A percentile compares a stretch with the other conserved stretches of the same genome.
Conservation (phyloP, 116 monocot genomes). For the Papilionanthe hybrid region DNA sequence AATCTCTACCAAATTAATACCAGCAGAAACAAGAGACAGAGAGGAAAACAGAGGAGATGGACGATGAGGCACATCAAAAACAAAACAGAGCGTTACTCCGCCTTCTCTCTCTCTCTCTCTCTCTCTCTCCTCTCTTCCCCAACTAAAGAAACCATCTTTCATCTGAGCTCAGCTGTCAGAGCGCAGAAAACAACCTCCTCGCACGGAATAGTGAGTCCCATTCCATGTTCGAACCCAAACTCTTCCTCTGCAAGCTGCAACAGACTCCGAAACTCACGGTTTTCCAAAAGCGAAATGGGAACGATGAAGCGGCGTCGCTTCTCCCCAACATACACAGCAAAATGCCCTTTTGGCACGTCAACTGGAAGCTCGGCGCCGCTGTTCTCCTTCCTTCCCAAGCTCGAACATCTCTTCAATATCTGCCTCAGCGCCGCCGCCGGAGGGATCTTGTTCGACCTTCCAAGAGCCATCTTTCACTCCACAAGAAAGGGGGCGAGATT, state of each 20-base stretch:
- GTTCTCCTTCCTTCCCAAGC: slow-evolving; percentile 44
- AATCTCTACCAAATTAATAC: background rate
- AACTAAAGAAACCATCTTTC: background rate
- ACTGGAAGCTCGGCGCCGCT: slow-evolving; percentile 22
- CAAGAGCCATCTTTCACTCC: slow-evolving; percentile 22
- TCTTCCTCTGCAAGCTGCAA: slow-evolving; percentile 52
- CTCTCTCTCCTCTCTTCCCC: background rate
- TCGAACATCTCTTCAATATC: slow-evolving; percentile 80
- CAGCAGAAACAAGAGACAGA: background rate
- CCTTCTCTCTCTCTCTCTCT: background rate
- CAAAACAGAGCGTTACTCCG: background rate
- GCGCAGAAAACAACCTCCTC: slow-evolving; percentile 53
- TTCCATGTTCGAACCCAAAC: slow-evolving; percentile 48
- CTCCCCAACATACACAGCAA: slow-evolving; percentile 55
- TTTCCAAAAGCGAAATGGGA: slow-evolving; percentile 32
- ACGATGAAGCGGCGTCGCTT: slow-evolving; percentile 42
- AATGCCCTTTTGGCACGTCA: slow-evolving; percentile 59
- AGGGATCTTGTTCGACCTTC: slow-evolving; percentile 34
- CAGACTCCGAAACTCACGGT: slow-evolving; percentile 44
- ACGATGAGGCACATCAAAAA: background rate
- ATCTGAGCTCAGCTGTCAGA: slow-evolving; percentile 30
- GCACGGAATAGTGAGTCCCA: slow-evolving; percentile 48
- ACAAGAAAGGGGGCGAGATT: background rate
- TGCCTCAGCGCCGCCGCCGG: slow-evolving; percentile 59
- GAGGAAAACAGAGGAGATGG: background rate